Base-by-base conservation (phyloP, 2,329 filamentous ascomycete species). In the Cladophialophora bantiana region DNA sequence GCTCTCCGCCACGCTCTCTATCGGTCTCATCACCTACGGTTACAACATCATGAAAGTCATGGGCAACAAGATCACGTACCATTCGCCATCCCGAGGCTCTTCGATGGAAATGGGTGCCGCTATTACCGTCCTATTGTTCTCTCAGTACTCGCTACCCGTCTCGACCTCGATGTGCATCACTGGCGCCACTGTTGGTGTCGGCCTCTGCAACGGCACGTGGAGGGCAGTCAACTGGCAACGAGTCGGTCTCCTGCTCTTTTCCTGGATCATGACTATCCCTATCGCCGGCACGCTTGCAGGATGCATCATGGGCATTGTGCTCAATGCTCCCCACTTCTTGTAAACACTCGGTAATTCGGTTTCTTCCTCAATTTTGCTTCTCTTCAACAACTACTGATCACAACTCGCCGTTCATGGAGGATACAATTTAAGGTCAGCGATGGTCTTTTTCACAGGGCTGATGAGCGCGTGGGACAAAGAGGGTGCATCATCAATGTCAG, bases 21-120 rank as follows among this genome's bases (percentile, higher is more conserved):
- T 88, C 50, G 90, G 90, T 72, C 83, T 93, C 65, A 83, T 89
- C 75, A 92, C 90, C 13, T 93, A 92, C 73, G 90, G 90, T 9
- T 93, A 92, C 82, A 92, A 93, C 82, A 93, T 93, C 80, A 93
- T 93, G 90, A 92, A 91, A 81, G 88, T 91, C 78, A 92, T 93
- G 90, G 90, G 90, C 61, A 93, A 93, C 84, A 90, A 90, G 79
- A 88, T 91, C 77, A 92, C 89, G 65, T 90, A 90, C 78, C 89
- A 91, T 77, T 86, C 84, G 2, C 85, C 85, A 4, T 82, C 78
- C 70, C 76, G 84, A 73, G 84, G 82, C 59, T 91, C 81, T 73
- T 92, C 89, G 59, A 93, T 93, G 90, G 90, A 93, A 76, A 86
- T 93, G 85, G 90, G 90, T 55, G 90, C 90, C 53, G 89, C 90